These are phyloP conservation scores for Zygnema circumcarinatum DNA, from an alignment of 139 green algal species.

Conservation along the genomic window DNA sequence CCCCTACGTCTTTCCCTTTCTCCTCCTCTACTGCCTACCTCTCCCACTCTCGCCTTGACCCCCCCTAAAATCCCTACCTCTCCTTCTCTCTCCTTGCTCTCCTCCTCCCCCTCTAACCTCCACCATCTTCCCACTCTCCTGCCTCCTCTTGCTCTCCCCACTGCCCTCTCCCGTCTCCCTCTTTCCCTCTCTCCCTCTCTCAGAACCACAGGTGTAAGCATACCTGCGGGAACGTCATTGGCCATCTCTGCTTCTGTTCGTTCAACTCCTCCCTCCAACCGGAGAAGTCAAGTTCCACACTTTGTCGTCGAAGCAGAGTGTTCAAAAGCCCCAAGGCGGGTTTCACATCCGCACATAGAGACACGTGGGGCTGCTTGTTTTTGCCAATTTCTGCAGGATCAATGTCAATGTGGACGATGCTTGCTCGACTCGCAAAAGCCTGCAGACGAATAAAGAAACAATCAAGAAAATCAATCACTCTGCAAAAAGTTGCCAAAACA, in stretches of 20 bases:
- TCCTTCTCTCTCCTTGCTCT: too few relatives aligned
- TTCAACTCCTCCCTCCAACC: constrained; percentile 75
- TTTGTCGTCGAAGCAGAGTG: constrained; percentile 56
- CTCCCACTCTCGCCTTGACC: too few relatives aligned
- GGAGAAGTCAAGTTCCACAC: constrained; percentile 58
- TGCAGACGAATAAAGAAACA: constrained; percentile 8
- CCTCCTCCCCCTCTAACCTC: too few relatives aligned
- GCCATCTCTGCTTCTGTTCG: constrained; percentile 78
- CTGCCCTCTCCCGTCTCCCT: too few relatives aligned
- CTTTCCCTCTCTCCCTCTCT: too few relatives aligned
- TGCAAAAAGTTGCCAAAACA: too few relatives aligned
- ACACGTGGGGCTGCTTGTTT: constrained; percentile 96
- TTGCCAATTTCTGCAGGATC: constrained; percentile 98
- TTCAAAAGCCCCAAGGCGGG: constrained; percentile 68
- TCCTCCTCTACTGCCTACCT: too few relatives aligned
- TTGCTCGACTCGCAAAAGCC: constrained; percentile 84
- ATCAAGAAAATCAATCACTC: constrained; percentile 9
- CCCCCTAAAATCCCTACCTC: too few relatives aligned
- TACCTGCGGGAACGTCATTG: constrained; percentile 82
- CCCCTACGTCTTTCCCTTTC: too few relatives aligned
- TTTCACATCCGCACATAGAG: constrained; percentile 83
- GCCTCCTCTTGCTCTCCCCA: too few relatives aligned
- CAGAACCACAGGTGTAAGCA: too few relatives aligned
- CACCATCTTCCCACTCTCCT: too few relatives aligned
- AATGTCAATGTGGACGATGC: constrained; percentile 98